These are phyloP conservation scores for Acer campestre DNA, from an alignment of 345 rosid species.

Conservation along the genomic window DNA sequence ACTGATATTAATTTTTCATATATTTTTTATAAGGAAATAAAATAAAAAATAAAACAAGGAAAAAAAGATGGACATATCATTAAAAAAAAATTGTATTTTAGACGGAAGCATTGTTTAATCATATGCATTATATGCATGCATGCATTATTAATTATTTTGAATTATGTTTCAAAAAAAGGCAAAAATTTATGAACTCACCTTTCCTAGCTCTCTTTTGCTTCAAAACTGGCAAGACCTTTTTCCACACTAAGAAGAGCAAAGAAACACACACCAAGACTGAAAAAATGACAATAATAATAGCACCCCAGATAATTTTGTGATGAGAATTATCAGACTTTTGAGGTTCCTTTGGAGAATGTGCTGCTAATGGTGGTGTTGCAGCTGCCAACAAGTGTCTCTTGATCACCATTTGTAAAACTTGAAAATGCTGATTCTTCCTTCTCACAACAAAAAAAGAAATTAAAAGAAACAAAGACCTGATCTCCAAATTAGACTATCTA, in stretches of 20 bases:
- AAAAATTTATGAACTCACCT: conserved; percentile 28
- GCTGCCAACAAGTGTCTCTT: not conserved
- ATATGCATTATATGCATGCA: too few species aligned
- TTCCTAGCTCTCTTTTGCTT: conserved; percentile 14
- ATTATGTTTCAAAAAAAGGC: too few species aligned
- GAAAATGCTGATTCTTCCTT: too few species aligned
- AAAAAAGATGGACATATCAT: too few species aligned
- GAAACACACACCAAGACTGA: conserved; percentile 19
- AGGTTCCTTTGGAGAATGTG: conserved; percentile 9
- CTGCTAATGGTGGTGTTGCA: conserved; percentile 7
- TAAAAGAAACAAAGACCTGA: not conserved
- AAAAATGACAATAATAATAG: conserved; percentile 32
- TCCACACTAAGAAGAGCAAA: conserved; percentile 32
- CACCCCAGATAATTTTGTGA: conserved; percentile 23
- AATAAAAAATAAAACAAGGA: too few species aligned
- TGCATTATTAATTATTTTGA: too few species aligned
- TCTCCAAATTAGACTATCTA: not conserved
- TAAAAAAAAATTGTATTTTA: too few species aligned
- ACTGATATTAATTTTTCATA: too few species aligned
- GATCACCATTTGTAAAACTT: not conserved
- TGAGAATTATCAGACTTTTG: conserved; percentile 2
- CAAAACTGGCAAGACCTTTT: conserved; percentile 34
- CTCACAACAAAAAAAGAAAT: too few species aligned
- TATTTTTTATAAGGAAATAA: too few species aligned
- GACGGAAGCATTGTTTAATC: too few species aligned